Base-by-base conservation (phyloP, 148 eudicot genomes). In the Euryodendron excelsum region DNA sequence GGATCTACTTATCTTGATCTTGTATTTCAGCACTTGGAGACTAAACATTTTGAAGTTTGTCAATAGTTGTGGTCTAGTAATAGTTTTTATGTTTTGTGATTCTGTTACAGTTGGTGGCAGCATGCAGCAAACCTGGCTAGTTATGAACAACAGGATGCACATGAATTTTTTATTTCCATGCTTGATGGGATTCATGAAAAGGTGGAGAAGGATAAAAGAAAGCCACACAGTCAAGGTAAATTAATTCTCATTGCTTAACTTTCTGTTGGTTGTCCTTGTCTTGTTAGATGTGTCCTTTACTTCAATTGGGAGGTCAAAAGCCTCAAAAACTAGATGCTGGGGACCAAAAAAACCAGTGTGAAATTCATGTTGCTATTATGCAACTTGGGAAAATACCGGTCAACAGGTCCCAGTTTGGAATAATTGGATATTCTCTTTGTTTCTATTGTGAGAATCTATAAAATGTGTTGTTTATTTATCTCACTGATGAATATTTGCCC, bases 121-220 rank as follows among this genome's bases (percentile, higher is more conserved):
- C 92, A 92, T 67, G 93, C 96, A 1, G 96, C 91, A 76, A 92
- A 92, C 83, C 84, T 90, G 78, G 96, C 96, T 13, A 90, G 89
- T 47, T 92, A 92, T 82, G 96, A 92, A 73, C 96, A 90, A 80
- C 93, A 92, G 86, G 96, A 92, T 87, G 96, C 96, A 1, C 96
- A 92, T 86, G 96, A 92, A 64, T 92, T 92, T 79, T 90, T 92
- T 82, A 92, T 92, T 77, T 92, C 96, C 60, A 87, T 90, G 84
- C 90, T 92, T 66, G 93, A 92, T 78, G 90, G 92, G 75, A 92
- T 92, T 76, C 93, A 92, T 82, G 93, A 92, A 75, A 92, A 92
- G 75, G 87, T 85, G 83, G 90, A 84, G 20, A 92, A 89, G 82
- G 89, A 92, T 80, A 81, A 80, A 69, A 80, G 90, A 61, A 91